Conservation (phyloP, 129 eudicot species). For the Lactuca sativa region DNA sequence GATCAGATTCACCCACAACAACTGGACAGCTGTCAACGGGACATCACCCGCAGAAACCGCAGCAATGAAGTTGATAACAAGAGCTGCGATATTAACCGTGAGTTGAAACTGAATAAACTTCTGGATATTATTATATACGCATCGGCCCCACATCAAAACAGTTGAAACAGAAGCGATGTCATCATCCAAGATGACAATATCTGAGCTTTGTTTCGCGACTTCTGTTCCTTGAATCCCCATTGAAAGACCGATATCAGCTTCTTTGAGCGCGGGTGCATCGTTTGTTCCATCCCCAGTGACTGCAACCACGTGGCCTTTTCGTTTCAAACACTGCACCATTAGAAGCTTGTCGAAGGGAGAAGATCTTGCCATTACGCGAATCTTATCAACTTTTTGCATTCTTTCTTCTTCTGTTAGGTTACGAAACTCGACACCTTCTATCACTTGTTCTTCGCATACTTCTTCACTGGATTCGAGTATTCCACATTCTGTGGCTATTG, state of each 20-base stretch:
- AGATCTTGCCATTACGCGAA: slow-evolving; percentile 89
- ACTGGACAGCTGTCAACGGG: slow-evolving; percentile 78
- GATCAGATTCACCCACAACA: slow-evolving; percentile 82
- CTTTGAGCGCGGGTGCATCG: slow-evolving; percentile 86
- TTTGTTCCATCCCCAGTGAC: slow-evolving; percentile 95
- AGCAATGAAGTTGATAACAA: slow-evolving; percentile 77
- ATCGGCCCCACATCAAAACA: slow-evolving; percentile 80
- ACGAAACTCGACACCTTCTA: slow-evolving; percentile 72
- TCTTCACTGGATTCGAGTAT: slow-evolving; percentile 51
- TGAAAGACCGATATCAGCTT: slow-evolving; percentile 88
- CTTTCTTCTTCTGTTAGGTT: slow-evolving; percentile 65
- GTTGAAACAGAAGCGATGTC: slow-evolving; percentile 73
- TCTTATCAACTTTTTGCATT: slow-evolving; percentile 46
- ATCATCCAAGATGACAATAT: slow-evolving; percentile 78
- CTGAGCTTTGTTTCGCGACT: slow-evolving; percentile 88
- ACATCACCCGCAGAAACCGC: slow-evolving; percentile 77
- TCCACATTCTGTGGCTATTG: slow-evolving; percentile 90
- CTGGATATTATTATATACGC: slow-evolving; percentile 83
- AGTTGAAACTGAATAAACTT: slow-evolving; percentile 87
- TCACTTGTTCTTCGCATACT: slow-evolving; percentile 49
- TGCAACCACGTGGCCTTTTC: slow-evolving; percentile 84
- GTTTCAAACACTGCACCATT: slow-evolving; percentile 79
- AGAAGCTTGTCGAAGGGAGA: slow-evolving; percentile 84
- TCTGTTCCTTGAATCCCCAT: slow-evolving; percentile 97
- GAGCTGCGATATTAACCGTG: slow-evolving; percentile 80